phyloP scores from a whole-genome alignment of 2,329 filamentous ascomycete species.

The Fusarium tupiense region DNA sequence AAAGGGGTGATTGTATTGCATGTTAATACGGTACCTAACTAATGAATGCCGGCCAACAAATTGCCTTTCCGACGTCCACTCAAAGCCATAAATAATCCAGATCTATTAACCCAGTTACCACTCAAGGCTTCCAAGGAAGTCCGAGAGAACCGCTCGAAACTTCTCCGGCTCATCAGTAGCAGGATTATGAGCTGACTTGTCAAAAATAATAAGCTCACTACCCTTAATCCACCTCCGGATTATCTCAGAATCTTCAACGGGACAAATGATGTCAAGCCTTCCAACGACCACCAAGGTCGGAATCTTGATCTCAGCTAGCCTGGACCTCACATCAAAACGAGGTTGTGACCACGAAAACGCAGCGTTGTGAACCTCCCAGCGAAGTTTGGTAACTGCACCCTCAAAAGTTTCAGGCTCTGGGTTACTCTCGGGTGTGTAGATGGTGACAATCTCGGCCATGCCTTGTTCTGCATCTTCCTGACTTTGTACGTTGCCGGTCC shows the following conservation, averaged over 20 bases:
- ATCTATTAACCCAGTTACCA: not conserved
- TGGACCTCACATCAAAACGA: not conserved
- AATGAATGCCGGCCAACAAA: not conserved
- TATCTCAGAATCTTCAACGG: conserved; percentile 3
- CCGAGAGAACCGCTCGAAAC: not conserved
- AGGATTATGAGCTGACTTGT: conserved; percentile 8
- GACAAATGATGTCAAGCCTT: conserved; percentile 1
- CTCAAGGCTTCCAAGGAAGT: not conserved
- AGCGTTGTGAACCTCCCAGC: conserved; percentile 14
- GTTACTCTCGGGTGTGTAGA: not conserved
- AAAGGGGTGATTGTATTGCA: not conserved
- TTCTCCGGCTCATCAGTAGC: conserved; percentile 1
- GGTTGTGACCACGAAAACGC: conserved; percentile 7
- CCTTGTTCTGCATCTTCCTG: not conserved
- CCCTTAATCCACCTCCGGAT: not conserved
- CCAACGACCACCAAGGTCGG: conserved; percentile 7
- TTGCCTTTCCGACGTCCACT: not conserved
- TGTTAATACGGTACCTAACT: not conserved
- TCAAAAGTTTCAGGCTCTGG: not conserved
- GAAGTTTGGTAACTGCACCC: not conserved
- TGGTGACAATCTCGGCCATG: conserved; percentile 4
- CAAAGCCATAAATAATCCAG: not conserved
- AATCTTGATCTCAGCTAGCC: not conserved
- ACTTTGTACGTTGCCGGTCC: not conserved
- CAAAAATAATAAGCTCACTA: conserved; percentile 8